These are phyloP conservation scores for Fulvia fulva DNA, from an alignment of 2,329 filamentous ascomycete species.

Conservation along the genomic window DNA sequence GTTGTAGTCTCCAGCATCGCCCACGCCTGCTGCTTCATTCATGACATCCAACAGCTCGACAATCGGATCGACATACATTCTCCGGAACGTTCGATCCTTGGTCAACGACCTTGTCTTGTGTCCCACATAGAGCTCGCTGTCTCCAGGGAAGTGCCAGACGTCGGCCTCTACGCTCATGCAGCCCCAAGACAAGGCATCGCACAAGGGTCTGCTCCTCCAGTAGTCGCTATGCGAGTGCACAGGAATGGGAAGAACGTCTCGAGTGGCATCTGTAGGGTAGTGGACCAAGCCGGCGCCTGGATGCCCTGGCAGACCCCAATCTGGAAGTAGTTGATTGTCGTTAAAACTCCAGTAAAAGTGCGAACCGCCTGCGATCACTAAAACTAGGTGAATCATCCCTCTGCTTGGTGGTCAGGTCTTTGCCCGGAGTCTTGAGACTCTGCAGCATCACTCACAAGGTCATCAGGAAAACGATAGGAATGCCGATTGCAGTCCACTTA, in stretches of 20 bases:
- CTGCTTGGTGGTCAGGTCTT: no score
- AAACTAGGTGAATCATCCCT: no score
- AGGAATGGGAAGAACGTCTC: slow-evolving; percentile 48
- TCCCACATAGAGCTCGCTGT: slow-evolving; percentile 33
- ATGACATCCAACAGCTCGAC: slow-evolving; percentile 53
- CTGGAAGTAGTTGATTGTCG: no score
- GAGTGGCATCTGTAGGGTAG: slow-evolving; percentile 18
- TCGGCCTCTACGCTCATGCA: slow-evolving; percentile 65
- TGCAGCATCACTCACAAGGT: no score
- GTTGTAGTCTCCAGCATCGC: not conserved
- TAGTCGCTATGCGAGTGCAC: slow-evolving; percentile 70
- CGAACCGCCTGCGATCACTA: no score
- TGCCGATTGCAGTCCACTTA: no score
- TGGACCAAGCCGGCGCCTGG: not conserved
- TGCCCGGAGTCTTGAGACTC: no score
- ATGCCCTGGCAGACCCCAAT: no score
- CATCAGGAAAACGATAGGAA: no score
- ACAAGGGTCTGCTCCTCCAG: slow-evolving; percentile 60
- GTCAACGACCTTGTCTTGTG: slow-evolving; percentile 55
- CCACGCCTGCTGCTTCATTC: slow-evolving; percentile 33
- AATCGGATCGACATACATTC: slow-evolving; percentile 62
- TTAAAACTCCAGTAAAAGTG: no score
- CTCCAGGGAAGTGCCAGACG: slow-evolving; percentile 51
- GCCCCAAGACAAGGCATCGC: slow-evolving; percentile 54
- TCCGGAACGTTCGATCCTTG: slow-evolving; percentile 53